These are phyloP conservation scores for Ambispora gerdemannii DNA, from an alignment of 192 early-diverging fungal species.

Conservation along the genomic window DNA sequence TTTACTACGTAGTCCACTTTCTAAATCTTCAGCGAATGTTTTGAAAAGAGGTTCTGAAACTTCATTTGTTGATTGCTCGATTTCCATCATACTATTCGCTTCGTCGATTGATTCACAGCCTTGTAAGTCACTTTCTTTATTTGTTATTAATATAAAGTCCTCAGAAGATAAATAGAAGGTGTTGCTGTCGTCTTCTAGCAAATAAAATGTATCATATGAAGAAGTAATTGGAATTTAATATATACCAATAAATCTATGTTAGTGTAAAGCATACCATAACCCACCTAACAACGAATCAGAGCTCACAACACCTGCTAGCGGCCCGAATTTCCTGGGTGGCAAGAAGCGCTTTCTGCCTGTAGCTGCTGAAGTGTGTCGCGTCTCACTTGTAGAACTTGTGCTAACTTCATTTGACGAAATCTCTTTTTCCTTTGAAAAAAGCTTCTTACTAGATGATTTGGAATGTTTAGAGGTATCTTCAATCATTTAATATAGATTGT, in stretches of 20 bases:
- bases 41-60: slow-evolving; percentile 4
- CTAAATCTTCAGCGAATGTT: slow-evolving; percentile 15
- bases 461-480: too few relatives aligned
- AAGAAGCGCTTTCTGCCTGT: not conserved
- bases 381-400: not conserved
- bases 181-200: too few relatives aligned
- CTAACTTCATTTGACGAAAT: not conserved
- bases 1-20: slow-evolving; percentile 27
- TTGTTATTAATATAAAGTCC: not conserved
- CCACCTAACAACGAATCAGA: not conserved
- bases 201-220: not conserved
- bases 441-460: not conserved
- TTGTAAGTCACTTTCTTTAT: slow-evolving; percentile 1
- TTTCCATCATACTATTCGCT: not conserved
- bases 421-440: too few relatives aligned
- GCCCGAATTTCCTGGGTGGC: slow-evolving; percentile 11
- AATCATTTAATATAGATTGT: too few relatives aligned
- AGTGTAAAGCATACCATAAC: not conserved
- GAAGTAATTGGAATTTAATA: not conserved
- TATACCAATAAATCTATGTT: too few relatives aligned
- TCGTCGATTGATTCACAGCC: slow-evolving; percentile 7
- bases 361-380: not conserved
- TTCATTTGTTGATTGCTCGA: not conserved
- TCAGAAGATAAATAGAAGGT: not conserved
- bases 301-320: slow-evolving; percentile 7